Conservation (phyloP, 768 basidiomycete species). For the Pulveroboletus sp. region DNA sequence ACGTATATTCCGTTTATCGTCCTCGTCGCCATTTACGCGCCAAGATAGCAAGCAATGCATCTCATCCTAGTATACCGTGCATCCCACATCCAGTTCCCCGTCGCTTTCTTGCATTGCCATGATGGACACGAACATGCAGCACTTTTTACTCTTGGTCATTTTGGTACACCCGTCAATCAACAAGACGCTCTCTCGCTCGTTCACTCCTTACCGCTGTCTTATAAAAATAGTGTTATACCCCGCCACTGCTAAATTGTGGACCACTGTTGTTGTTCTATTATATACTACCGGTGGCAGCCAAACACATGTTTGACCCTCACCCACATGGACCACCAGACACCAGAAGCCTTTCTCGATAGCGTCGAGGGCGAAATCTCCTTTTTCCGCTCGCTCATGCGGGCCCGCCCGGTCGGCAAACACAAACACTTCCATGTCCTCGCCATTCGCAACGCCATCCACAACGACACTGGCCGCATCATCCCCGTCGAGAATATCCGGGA, state of each 20-base stretch:
- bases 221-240: conserved; percentile 30
- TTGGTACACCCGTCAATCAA: conserved; percentile 17
- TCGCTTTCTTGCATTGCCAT: conserved; percentile 25
- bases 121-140: conserved; percentile 16
- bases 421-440: conserved; percentile 79
- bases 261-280: conserved; percentile 25
- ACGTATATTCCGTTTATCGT: conserved; percentile 81
- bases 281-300: no score
- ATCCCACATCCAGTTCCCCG: conserved; percentile 8
- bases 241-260: conserved; percentile 8
- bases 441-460: conserved; percentile 67
- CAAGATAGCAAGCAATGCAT: conserved; percentile 26
- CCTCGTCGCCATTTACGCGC: conserved; percentile 63
- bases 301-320: no score
- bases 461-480: conserved; percentile 64
- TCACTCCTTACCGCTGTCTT: conserved; percentile 27
- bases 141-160: conserved; percentile 10
- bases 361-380: conserved; percentile 84
- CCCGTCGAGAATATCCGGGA: conserved; percentile 67
- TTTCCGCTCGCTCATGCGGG: conserved; percentile 78
- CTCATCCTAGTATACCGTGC: conserved; percentile 8
- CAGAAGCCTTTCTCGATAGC: conserved; percentile 55
- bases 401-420: conserved; percentile 81
- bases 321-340: conserved; percentile 31
- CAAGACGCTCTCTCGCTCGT: conserved; percentile 18